phyloP scores from a whole-genome alignment of 2,329 filamentous ascomycete species.

The Clonostachys chloroleuca region DNA sequence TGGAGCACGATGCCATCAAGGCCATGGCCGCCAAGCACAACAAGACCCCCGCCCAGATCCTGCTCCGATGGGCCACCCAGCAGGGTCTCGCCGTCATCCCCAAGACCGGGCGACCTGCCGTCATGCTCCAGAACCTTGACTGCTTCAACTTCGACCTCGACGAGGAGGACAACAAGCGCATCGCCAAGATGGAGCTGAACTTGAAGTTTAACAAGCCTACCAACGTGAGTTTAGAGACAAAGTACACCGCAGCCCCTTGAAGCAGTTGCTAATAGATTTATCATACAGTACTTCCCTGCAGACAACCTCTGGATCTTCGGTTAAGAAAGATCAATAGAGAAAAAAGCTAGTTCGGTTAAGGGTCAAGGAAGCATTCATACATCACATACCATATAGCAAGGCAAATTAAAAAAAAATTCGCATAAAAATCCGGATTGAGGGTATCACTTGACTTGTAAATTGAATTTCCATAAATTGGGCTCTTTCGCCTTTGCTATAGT shows the following conservation, averaged over 20 bases:
- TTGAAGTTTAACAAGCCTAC: conserved; percentile 76
- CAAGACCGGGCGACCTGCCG: conserved; percentile 56
- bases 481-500: too few relatives aligned
- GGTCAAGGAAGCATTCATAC: too few relatives aligned
- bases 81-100: conserved; percentile 77
- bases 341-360: too few relatives aligned
- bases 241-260: too few relatives aligned
- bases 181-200: conserved; percentile 58
- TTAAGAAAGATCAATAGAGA: conserved; percentile 20
- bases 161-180: conserved; percentile 61
- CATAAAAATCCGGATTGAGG: too few relatives aligned
- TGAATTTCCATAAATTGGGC: too few relatives aligned
- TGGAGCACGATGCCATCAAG: conserved; percentile 64
- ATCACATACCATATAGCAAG: too few relatives aligned
- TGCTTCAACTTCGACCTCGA: conserved; percentile 62
- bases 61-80: conserved; percentile 86
- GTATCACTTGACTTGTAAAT: too few relatives aligned
- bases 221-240: conserved; percentile 46
- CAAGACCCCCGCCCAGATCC: conserved; percentile 74
- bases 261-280: conserved; percentile 4
- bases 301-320: conserved; percentile 55
- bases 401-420: too few relatives aligned
- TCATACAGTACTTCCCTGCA: conserved; percentile 45
- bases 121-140: conserved; percentile 63
- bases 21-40: conserved; percentile 62